phyloP scores from a whole-genome alignment of 768 basidiomycete genomes.

The Kondoa malvinella region DNA sequence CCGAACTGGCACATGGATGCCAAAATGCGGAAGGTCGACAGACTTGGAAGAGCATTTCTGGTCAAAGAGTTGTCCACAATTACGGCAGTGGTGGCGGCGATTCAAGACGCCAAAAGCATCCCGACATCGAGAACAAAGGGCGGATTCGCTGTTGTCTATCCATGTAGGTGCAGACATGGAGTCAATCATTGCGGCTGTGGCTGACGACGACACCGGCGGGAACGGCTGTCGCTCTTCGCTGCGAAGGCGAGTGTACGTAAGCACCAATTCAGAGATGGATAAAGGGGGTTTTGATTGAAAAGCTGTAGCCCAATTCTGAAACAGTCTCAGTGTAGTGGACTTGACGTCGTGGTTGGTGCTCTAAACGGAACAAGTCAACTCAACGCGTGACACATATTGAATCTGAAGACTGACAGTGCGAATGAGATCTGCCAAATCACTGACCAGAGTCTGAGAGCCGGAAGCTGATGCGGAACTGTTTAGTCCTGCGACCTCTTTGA shows the following conservation, averaged over 20 bases:
- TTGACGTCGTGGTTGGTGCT: conserved; percentile 65
- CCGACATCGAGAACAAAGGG: conserved; percentile 81
- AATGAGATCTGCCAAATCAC: conserved; percentile 8
- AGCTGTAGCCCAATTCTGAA: conserved; percentile 89
- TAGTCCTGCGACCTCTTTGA: conserved; percentile 48
- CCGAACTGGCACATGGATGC: conserved; percentile 76
- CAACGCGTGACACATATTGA: background rate
- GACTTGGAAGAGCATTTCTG: conserved; percentile 74
- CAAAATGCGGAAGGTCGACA: conserved; percentile 76
- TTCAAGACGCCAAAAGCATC: conserved; percentile 85
- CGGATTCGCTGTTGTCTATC: conserved; percentile 56
- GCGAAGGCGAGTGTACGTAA: conserved; percentile 56
- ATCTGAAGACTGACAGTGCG: background rate
- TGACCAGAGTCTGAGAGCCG: conserved; percentile 4
- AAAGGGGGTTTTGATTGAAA: conserved; percentile 66
- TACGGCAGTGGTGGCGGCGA: conserved; percentile 93
- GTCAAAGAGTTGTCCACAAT: conserved; percentile 94
- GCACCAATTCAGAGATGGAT: conserved; percentile 51
- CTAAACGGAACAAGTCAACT: conserved; percentile 19
- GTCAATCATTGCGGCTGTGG: conserved; percentile 71
- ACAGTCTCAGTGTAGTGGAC: conserved; percentile 51
- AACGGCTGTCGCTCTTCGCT: conserved; percentile 57
- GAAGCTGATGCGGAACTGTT: conserved; percentile 18
- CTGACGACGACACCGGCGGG: conserved; percentile 57
- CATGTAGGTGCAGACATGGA: conserved; percentile 74